phyloP scores from a whole-genome alignment of 495 filamentous ascomycete species.

The Aspergillus avenaceus region DNA sequence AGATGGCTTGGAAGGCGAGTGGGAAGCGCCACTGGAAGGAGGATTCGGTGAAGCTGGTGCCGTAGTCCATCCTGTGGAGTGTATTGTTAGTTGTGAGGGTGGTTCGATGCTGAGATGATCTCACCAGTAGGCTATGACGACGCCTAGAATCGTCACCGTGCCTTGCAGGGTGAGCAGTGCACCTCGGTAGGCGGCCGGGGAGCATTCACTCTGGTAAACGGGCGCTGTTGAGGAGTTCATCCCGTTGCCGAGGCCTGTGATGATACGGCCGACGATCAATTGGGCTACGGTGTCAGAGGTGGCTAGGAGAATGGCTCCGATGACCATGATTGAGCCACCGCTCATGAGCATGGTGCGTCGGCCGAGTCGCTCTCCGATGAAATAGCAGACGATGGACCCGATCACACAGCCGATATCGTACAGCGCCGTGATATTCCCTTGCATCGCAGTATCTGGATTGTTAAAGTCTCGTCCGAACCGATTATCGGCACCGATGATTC shows the following conservation, averaged over 20 bases:
- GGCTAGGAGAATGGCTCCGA: constrained; percentile 39
- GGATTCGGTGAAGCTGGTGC: constrained; percentile 46
- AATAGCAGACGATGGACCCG: constrained; percentile 38
- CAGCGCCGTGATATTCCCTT: constrained; percentile 42
- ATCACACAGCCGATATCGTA: constrained; percentile 46
- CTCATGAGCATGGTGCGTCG: constrained; percentile 39
- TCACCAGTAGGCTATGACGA: constrained; percentile 40
- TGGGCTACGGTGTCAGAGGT: constrained; percentile 44
- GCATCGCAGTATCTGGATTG: constrained; percentile 33
- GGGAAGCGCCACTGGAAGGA: constrained; percentile 53
- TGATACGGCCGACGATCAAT: constrained; percentile 46
- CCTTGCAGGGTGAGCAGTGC: constrained; percentile 50
- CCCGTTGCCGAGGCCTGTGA: constrained; percentile 49
- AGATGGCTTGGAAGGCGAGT: constrained; percentile 55
- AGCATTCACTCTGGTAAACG: constrained; percentile 52
- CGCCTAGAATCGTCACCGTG: constrained; percentile 38
- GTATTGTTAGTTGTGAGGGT: constrained; percentile 14
- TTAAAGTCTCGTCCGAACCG: constrained; percentile 35
- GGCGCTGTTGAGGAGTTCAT: constrained; percentile 49
- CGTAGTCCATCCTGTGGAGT: constrained; percentile 50
- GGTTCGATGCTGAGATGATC: too few relatives aligned
- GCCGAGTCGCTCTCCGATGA: constrained; percentile 38
- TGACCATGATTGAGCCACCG: constrained; percentile 38
- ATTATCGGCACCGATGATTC: constrained; percentile 34
- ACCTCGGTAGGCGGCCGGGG: constrained; percentile 56